A percentile compares a stretch with the other conserved stretches of the same genome.
phyloP scores from a whole-genome alignment of 2,329 filamentous ascomycete genomes.

The Neonectria magnoliae region DNA sequence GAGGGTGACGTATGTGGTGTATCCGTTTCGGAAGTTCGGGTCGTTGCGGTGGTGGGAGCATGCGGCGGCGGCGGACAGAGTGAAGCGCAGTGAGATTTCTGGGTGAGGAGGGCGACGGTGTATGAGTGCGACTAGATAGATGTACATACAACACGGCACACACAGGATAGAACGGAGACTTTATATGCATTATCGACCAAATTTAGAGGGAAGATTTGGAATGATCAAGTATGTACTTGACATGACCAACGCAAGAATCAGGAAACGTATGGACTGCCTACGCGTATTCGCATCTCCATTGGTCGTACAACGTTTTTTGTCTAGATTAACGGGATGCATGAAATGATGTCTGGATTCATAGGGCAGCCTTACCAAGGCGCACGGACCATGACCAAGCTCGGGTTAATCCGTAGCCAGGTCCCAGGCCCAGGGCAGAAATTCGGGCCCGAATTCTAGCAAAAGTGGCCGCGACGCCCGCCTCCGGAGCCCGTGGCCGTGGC shows the following conservation, averaged over 20 bases:
- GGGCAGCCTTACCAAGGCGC: neutral
- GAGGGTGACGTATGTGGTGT: constrained; percentile 76
- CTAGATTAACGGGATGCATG: too few species aligned
- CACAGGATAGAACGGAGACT: neutral
- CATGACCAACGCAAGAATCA: neutral
- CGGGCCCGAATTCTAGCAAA: neutral
- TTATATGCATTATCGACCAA: neutral
- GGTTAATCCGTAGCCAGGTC: too few species aligned
- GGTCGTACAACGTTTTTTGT: neutral
- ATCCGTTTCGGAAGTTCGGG: constrained; percentile 71
- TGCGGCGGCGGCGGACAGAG: constrained; percentile 25
- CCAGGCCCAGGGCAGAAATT: neutral
- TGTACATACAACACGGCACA: neutral
- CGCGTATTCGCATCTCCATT: neutral
- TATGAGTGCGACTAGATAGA: neutral
- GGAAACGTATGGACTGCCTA: neutral
- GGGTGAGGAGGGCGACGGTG: constrained; percentile 26
- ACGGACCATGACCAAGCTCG: neutral
- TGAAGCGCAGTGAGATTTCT: constrained; percentile 38
- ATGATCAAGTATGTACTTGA: neutral
- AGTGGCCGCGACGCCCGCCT: constrained; percentile 7
- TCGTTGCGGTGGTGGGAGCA: constrained; percentile 68
- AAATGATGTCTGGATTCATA: too few species aligned
- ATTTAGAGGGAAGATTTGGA: neutral
- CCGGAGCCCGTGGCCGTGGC: constrained; percentile 2